Percentiles rank a stretch among this genome's conserved stretches.
Conservation (phyloP, 768 basidiomycete genomes). For the Lactarius evosmus region DNA sequence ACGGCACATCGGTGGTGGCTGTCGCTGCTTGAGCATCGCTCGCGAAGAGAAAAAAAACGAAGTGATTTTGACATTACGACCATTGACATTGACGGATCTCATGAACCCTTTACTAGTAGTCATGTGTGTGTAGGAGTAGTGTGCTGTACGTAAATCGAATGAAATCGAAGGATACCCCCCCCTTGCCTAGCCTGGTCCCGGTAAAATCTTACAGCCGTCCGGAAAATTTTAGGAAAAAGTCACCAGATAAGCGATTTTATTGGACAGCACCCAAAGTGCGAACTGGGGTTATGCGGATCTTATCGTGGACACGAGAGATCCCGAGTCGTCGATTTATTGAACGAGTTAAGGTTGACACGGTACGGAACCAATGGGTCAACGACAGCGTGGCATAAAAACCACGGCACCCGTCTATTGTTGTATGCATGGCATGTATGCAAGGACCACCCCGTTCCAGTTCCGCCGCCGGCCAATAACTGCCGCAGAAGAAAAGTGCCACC, state of each 20-base stretch:
- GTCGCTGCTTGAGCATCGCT: conserved; percentile 10
- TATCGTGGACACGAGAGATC: not conserved
- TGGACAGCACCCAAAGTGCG: not conserved
- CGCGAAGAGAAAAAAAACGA: not conserved
- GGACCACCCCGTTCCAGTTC: not conserved
- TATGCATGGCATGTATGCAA: too few species aligned
- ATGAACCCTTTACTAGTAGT: not conserved
- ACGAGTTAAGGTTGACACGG: not conserved
- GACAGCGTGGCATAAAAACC: too few species aligned
- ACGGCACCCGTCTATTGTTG: too few species aligned
- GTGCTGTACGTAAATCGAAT: not conserved
- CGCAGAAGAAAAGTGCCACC: not conserved
- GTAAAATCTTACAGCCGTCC: too few species aligned
- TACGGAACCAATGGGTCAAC: too few species aligned
- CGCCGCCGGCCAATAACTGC: not conserved
- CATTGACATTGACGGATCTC: not conserved
- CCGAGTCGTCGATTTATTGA: not conserved
- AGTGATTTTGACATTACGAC: not conserved
- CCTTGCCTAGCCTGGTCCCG: too few species aligned
- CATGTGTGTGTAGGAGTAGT: not conserved
- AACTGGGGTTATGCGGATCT: not conserved
- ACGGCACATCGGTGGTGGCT: conserved; percentile 14
- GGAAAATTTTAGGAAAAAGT: too few species aligned
- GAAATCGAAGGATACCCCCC: not conserved
- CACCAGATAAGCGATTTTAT: not conserved